Percentiles rank a stretch among this genome's conserved stretches.
Evolutionary conservation across 1,284 basidiomycete genomes (phyloP).

Genomic region (Trametes versicolor): DNA sequence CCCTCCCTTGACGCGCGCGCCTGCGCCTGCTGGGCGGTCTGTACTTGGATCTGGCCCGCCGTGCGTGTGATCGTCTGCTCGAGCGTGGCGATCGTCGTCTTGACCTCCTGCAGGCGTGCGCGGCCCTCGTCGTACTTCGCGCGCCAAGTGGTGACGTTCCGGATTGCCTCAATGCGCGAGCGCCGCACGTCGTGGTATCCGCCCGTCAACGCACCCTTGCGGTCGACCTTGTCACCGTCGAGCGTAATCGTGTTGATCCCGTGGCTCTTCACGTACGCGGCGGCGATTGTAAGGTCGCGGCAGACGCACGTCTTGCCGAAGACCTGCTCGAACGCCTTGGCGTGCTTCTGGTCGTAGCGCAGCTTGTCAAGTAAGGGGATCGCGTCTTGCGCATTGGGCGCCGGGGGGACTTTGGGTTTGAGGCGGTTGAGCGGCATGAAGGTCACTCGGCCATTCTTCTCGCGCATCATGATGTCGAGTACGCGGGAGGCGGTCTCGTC

Average conservation of each 20-base stretch:
- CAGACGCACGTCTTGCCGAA: slow-evolving; percentile 98
- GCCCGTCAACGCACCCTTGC: slow-evolving; percentile 95
- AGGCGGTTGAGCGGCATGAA: slow-evolving; percentile 99
- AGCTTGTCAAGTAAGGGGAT: slow-evolving; percentile 91
- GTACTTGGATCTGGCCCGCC: slow-evolving; percentile 79
- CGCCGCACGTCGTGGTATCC: slow-evolving; percentile 95
- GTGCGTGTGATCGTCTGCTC: slow-evolving; percentile 91
- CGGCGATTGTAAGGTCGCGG: slow-evolving; percentile 90
- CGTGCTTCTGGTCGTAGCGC: slow-evolving; percentile 75
- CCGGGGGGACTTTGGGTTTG: slow-evolving; percentile 73
- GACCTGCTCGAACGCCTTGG: slow-evolving; percentile 96
- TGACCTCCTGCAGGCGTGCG: slow-evolving; percentile 77
- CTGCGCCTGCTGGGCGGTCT: slow-evolving; percentile 77
- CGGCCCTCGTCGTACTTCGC: slow-evolving; percentile 76
- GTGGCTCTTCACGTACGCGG: slow-evolving; percentile 94
- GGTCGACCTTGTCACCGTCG: slow-evolving; percentile 97
- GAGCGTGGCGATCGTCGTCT: slow-evolving; percentile 70
- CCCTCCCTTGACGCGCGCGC: slow-evolving; percentile 76
- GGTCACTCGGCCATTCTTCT: slow-evolving; percentile 94
- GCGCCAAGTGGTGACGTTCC: slow-evolving; percentile 82
- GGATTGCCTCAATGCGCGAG: slow-evolving; percentile 91
- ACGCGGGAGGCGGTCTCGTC: slow-evolving; percentile 92
- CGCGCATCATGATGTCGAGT: slow-evolving; percentile 92
- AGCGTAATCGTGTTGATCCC: slow-evolving; percentile 97
- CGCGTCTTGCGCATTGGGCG: slow-evolving; percentile 88